phyloP scores from a whole-genome alignment of 306 rosid species.

The Malus asiatica region DNA sequence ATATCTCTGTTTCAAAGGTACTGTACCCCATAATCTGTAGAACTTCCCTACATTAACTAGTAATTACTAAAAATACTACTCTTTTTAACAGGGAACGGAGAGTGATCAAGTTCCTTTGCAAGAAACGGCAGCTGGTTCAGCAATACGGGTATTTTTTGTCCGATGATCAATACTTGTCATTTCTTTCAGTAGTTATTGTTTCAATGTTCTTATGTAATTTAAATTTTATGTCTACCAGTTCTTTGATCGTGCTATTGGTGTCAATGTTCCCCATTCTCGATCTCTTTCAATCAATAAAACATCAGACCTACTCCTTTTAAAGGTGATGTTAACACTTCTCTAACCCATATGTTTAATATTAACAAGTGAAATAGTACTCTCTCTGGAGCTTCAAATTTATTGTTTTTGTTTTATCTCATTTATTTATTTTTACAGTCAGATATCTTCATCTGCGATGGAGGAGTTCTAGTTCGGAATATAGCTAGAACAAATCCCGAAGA shows the following conservation, averaged over 20 bases:
- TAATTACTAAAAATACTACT: constrained; percentile 20
- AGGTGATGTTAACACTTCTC: constrained; percentile 30
- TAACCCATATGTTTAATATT: neutral
- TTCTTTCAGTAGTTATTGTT: neutral
- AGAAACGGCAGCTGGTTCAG: constrained; percentile 37
- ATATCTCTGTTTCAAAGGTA: constrained; percentile 38
- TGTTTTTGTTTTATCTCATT: neutral
- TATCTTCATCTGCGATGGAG: constrained; percentile 42
- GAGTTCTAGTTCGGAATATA: constrained; percentile 50
- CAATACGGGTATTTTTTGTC: constrained; percentile 35
- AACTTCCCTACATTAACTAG: neutral
- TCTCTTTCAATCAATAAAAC: constrained; percentile 47
- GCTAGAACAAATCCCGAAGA: constrained; percentile 49
- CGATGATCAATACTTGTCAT: neutral
- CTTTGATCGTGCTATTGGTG: constrained; percentile 46
- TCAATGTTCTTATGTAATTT: constrained; percentile 5
- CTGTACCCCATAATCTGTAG: neutral
- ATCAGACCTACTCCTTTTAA: constrained; percentile 56
- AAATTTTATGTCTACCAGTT: constrained; percentile 30
- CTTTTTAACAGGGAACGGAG: constrained; percentile 28
- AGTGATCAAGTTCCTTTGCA: constrained; percentile 27
- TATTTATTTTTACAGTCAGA: constrained; percentile 53
- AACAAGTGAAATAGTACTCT: neutral
- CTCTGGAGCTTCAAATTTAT: neutral
- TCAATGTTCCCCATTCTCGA: constrained; percentile 50